Conservation (phyloP, 306 rosid species). For the Dalbergia cochinchinensis region DNA sequence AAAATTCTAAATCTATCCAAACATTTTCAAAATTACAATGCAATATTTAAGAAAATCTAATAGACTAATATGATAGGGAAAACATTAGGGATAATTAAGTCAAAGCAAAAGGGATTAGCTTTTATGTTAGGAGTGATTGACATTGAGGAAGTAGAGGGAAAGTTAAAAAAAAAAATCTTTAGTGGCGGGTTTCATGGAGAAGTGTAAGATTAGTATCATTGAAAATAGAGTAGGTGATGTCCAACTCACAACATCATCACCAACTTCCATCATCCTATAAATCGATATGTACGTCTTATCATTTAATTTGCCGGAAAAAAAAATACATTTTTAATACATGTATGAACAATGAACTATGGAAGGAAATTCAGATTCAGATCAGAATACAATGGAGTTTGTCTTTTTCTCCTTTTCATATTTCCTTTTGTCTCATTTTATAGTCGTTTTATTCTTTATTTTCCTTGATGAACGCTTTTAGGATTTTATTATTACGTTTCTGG, state of each 20-base stretch:
- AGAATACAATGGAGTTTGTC: not conserved
- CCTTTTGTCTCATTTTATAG: not conserved
- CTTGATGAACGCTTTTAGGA: not conserved
- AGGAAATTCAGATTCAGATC: not conserved
- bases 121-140: not conserved
- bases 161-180: not conserved
- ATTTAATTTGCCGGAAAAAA: not conserved
- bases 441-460: not conserved
- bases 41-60: not conserved
- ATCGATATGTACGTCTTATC: not conserved
- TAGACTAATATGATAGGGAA: not conserved
- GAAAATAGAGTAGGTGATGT: slow-evolving; percentile 21
- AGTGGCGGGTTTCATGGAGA: not conserved
- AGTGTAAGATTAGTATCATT: not conserved
- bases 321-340: not conserved
- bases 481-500: not conserved
- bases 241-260: slow-evolving; percentile 32
- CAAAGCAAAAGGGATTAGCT: not conserved
- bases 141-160: not conserved
- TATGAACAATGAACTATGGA: not conserved
- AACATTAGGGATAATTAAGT: slow-evolving; percentile 18
- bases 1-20: not conserved
- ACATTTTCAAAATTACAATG: not conserved
- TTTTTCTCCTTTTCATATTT: not conserved
- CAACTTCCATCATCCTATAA: not conserved